These are phyloP conservation scores for Anthoceros angustus DNA, from an alignment of 225 moss, liverwort and hornwort genomes.

Conservation along the genomic window DNA sequence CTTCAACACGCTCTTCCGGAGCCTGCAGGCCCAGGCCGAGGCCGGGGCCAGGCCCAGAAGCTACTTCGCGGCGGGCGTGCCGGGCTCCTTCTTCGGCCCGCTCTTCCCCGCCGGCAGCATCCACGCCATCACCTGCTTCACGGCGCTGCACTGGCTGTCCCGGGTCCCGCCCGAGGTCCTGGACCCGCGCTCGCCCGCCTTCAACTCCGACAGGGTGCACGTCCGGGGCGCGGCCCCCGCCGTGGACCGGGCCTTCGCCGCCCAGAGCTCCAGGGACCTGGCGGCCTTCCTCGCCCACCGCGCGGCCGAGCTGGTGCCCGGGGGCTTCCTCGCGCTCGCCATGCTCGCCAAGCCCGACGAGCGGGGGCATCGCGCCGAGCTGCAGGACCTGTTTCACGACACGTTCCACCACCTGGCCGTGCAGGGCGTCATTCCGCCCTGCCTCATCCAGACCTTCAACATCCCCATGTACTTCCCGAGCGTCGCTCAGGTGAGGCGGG, in stretches of 20 bases:
- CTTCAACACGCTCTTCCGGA: constrained; percentile 20
- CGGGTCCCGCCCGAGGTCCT: constrained; percentile 19
- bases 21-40: constrained; percentile 11
- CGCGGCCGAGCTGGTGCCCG: constrained; percentile 20
- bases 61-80: constrained; percentile 26
- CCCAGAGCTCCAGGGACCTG: constrained; percentile 17
- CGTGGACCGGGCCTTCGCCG: constrained; percentile 24
- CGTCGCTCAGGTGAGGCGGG: too few relatives aligned
- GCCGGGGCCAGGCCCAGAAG: too few relatives aligned
- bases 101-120: constrained; percentile 21
- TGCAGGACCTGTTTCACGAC: too few relatives aligned
- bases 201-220: constrained; percentile 21
- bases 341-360: too few relatives aligned
- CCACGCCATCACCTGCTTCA: constrained; percentile 21
- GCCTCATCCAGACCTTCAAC: too few relatives aligned
- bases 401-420: too few relatives aligned
- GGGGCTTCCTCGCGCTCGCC: constrained; percentile 12
- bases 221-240: constrained; percentile 17
- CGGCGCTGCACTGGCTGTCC: constrained; percentile 35
- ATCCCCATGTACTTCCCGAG: too few relatives aligned
- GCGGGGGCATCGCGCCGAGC: too few relatives aligned
- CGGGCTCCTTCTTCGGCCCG: constrained; percentile 28
- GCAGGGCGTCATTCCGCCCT: too few relatives aligned
- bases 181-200: constrained; percentile 18
- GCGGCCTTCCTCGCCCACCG: constrained; percentile 20